phyloP scores from a whole-genome alignment of 2,329 filamentous ascomycete species.

The Lasiodiplodia sp. region DNA sequence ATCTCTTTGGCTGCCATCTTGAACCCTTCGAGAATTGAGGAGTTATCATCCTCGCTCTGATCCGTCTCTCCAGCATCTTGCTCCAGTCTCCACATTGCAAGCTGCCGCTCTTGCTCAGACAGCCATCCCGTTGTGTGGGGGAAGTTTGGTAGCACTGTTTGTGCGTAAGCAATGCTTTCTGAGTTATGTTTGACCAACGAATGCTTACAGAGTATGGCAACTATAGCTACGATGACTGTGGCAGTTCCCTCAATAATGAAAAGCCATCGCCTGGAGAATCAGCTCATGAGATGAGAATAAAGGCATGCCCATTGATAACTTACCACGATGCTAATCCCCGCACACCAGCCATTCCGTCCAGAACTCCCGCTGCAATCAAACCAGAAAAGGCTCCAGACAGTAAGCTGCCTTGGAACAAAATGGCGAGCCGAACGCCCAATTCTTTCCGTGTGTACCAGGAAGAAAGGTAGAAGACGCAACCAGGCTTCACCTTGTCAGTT shows the following conservation, averaged over 20 bases:
- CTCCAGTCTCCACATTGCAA: constrained; percentile 46
- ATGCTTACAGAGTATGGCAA: constrained; percentile 49
- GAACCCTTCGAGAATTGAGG: constrained; percentile 3
- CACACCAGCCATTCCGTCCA: constrained; percentile 37
- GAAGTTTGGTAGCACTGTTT: constrained; percentile 68
- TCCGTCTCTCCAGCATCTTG: constrained; percentile 50
- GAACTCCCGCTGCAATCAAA: constrained; percentile 30
- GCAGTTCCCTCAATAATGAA: constrained; percentile 18
- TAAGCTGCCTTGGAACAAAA: constrained; percentile 30
- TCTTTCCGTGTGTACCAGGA: constrained; percentile 34
- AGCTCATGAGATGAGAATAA: background rate
- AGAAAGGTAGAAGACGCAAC: constrained; percentile 34
- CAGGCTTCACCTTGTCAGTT: constrained; percentile 3
- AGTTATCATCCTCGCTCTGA: background rate
- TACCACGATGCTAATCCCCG: constrained; percentile 2
- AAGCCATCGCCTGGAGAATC: constrained; percentile 9
- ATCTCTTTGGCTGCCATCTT: constrained; percentile 2
- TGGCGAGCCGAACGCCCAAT: constrained; percentile 31
- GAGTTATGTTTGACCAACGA: constrained; percentile 64
- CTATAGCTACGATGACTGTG: constrained; percentile 38
- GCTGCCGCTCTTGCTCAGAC: constrained; percentile 47
- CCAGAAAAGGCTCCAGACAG: constrained; percentile 30
- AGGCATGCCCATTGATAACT: background rate
- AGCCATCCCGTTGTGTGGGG: constrained; percentile 58
- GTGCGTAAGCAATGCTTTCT: constrained; percentile 49